Conservation (phyloP, 2,329 filamentous ascomycete species). For the Aquanectria penicillioides region DNA sequence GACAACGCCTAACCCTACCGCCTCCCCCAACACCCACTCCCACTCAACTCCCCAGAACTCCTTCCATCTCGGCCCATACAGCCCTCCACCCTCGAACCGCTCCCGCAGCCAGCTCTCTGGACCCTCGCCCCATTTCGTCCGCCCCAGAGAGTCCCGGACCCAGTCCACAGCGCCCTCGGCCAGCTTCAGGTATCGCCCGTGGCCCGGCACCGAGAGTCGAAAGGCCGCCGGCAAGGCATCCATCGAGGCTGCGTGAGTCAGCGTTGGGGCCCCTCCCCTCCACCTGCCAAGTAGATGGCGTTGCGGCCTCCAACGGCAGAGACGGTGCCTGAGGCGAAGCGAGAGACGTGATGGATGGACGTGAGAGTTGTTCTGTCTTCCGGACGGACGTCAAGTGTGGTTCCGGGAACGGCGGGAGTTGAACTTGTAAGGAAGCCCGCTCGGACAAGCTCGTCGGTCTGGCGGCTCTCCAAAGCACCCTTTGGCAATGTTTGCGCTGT, state of each 20-base stretch:
- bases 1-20: constrained; percentile 74
- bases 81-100: constrained; percentile 73
- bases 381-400: constrained; percentile 57
- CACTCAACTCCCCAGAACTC: constrained; percentile 76
- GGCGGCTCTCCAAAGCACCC: constrained; percentile 51
- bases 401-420: constrained; percentile 43
- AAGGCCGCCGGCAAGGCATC: constrained; percentile 42
- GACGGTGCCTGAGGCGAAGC: constrained; percentile 73
- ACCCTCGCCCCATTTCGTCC: constrained; percentile 70
- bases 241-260: constrained; percentile 38
- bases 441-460: constrained; percentile 68
- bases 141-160: constrained; percentile 66
- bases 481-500: constrained; percentile 47
- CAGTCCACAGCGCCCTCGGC: constrained; percentile 70
- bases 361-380: constrained; percentile 66
- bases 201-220: constrained; percentile 72
- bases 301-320: constrained; percentile 76
- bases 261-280: constrained; percentile 54
- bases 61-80: constrained; percentile 65
- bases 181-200: constrained; percentile 74
- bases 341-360: constrained; percentile 70
- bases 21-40: constrained; percentile 77
- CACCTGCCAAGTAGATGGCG: constrained; percentile 72
- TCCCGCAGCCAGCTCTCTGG: constrained; percentile 71
- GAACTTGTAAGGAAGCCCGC: constrained; percentile 73